Evolutionary conservation across 2,329 filamentous ascomycete genomes (phyloP), one percentile per base, ranked within the genome.

Genomic region (Diaporthe citri): DNA sequence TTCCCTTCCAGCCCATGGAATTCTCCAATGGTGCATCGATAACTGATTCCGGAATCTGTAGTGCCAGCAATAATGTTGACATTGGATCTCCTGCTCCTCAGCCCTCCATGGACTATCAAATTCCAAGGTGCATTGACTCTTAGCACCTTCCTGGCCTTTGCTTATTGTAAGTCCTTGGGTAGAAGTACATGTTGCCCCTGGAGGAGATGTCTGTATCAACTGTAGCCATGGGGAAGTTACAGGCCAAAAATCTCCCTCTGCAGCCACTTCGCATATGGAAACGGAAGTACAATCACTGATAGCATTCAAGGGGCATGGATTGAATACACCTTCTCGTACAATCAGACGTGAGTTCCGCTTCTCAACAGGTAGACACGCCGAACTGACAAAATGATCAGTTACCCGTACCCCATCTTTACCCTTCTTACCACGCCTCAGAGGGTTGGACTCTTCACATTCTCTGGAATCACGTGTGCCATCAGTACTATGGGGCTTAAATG

Each of bases 321-420:
- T 34, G 93, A 95, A 83, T 87, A 90, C 34, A 95, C 93, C 84
- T 94, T 90, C 79, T 87, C 86, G 59, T 86, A 89, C 75, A 95
- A 95, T 79, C 90, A 92, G 80, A 90, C 87, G 90, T 91, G 81
- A 82, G 89, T 84, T 46, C 8, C 1, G 13, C 5, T 22, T 9
- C 15, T 51, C 39, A 22, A 10, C n/a, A 13, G 20, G 20, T 17
- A 25, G 2, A 43, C 12, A 7, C 10, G 6, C 28, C 39, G 17
- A 36, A 51, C 57, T 79, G 64, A 79, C 74, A 72, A 71, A 20
- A 43, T 25, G 36, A 13, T 51, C 48, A 93, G 92, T 87, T 97
- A 97, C 79, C 95, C 95, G 0, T 98, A 98, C 82, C 95, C 96
- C 1, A 88, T 98, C 36, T 96, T 98, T 77, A 92, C 87, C 12